A percentile compares a stretch with the other conserved stretches of the same genome.
phyloP scores from a whole-genome alignment of 768 basidiomycete genomes.

The Lactarius tabidus region DNA sequence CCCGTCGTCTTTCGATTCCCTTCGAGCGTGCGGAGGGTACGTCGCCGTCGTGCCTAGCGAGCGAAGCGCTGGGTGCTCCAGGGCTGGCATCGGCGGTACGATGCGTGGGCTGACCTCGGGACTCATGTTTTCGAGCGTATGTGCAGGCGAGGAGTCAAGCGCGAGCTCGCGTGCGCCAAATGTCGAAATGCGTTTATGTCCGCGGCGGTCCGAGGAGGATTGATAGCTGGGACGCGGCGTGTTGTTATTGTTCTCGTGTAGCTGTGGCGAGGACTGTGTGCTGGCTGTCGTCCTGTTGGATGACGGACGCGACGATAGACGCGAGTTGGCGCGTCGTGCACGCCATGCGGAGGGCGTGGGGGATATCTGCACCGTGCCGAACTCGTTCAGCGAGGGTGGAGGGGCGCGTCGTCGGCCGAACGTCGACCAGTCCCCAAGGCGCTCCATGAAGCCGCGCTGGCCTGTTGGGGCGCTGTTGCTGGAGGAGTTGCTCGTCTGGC shows the following conservation, averaged over 20 bases:
- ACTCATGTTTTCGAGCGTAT: constrained; percentile 40
- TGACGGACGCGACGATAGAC: constrained; percentile 28
- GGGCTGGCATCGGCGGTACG: constrained; percentile 53
- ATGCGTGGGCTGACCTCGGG: constrained; percentile 30
- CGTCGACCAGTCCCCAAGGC: constrained; percentile 35
- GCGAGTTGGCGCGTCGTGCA: constrained; percentile 16
- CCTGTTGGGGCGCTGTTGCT: not conserved
- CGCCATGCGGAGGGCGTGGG: constrained; percentile 26
- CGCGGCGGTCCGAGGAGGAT: constrained; percentile 30
- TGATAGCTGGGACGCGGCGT: constrained; percentile 23
- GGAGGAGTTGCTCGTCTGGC: constrained; percentile 11
- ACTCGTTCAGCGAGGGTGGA: constrained; percentile 20
- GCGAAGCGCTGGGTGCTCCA: constrained; percentile 37
- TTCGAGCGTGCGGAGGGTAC: constrained; percentile 25
- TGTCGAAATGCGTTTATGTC: constrained; percentile 27
- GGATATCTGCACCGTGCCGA: constrained; percentile 21
- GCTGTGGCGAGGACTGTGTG: constrained; percentile 33
- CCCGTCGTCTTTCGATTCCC: constrained; percentile 21
- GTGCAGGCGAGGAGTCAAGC: constrained; percentile 35
- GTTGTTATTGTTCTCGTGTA: constrained; percentile 27
- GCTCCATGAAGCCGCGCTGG: constrained; percentile 15
- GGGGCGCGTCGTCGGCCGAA: constrained; percentile 33
- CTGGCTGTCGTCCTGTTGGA: constrained; percentile 24
- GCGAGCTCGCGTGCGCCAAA: constrained; percentile 28
- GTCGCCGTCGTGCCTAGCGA: constrained; percentile 19